A percentile compares a stretch with the other conserved stretches of the same genome.
Conservation (phyloP, 345 rosid genomes). For the Gossypium herbaceum region DNA sequence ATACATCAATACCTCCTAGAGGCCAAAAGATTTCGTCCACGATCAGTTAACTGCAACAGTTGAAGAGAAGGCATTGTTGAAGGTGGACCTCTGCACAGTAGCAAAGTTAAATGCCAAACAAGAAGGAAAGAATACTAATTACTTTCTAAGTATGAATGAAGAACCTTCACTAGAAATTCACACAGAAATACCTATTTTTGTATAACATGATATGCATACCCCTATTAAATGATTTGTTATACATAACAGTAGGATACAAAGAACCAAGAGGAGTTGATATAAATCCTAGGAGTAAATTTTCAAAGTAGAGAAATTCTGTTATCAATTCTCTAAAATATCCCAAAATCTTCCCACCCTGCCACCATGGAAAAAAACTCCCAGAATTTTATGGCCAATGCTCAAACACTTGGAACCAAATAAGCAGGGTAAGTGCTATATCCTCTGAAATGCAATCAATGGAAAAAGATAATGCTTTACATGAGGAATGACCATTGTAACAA, state of each 20-base stretch:
- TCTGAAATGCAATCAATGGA: neutral
- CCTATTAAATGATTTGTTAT: neutral
- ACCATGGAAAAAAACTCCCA: neutral
- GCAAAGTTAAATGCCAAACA: slow-evolving; percentile 21
- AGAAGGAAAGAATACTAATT: slow-evolving; percentile 15
- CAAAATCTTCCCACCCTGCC: neutral
- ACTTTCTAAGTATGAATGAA: neutral
- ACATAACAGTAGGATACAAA: neutral
- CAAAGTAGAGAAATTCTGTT: neutral
- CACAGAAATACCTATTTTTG: neutral
- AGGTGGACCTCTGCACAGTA: slow-evolving; percentile 11
- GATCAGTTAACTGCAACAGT: slow-evolving; percentile 81
- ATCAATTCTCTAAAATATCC: neutral
- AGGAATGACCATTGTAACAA: neutral
- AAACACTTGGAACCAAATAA: neutral
- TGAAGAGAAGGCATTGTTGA: slow-evolving; percentile 84
- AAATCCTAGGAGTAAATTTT: neutral
- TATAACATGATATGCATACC: neutral
- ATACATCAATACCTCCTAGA: slow-evolving; percentile 41
- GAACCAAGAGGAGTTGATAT: neutral
- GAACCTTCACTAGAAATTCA: neutral
- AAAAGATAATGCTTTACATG: neutral
- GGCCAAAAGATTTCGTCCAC: slow-evolving; percentile 62
- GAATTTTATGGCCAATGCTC: neutral
- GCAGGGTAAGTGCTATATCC: neutral